These are phyloP conservation scores for Chalciporus piperatus DNA, from an alignment of 768 basidiomycete species.

Conservation along the genomic window DNA sequence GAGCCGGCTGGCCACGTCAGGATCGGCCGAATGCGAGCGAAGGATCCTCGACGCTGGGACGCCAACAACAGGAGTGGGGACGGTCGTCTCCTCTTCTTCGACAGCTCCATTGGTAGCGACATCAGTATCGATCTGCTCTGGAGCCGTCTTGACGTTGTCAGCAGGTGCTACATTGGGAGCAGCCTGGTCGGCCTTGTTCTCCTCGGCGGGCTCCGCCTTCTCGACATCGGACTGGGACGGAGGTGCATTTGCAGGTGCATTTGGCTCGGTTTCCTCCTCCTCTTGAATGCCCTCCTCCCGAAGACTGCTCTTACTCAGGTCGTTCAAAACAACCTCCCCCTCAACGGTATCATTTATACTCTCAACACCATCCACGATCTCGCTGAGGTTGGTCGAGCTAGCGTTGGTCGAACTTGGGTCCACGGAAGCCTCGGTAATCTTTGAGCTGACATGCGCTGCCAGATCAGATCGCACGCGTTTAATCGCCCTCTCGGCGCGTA, in stretches of 20 bases:
- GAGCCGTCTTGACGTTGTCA: slow-evolving; percentile 5
- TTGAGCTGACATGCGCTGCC: slow-evolving; percentile 61
- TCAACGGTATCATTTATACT: slow-evolving; percentile 28
- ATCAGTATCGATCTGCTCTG: slow-evolving; percentile 21
- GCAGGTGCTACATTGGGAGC: slow-evolving; percentile 11
- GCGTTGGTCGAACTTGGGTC: slow-evolving; percentile 20
- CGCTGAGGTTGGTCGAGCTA: slow-evolving; percentile 33
- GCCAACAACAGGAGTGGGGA: slow-evolving; percentile 40
- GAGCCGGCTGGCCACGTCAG: slow-evolving; percentile 56
- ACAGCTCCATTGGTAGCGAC: slow-evolving; percentile 18
- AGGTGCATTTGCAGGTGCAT: not conserved
- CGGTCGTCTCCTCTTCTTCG: slow-evolving; percentile 29
- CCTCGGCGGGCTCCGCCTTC: slow-evolving; percentile 16
- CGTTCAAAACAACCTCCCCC: slow-evolving; percentile 15
- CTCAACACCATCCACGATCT: slow-evolving; percentile 31
- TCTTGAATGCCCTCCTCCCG: slow-evolving; percentile 26
- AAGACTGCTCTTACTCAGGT: slow-evolving; percentile 13
- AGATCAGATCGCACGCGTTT: slow-evolving; percentile 85
- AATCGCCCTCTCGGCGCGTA: slow-evolving; percentile 82
- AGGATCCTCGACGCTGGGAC: slow-evolving; percentile 47
- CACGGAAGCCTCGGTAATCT: slow-evolving; percentile 24
- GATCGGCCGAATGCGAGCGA: slow-evolving; percentile 82
- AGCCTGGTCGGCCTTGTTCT: slow-evolving; percentile 23
- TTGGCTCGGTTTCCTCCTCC: slow-evolving; percentile 21
- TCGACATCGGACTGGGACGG: slow-evolving; percentile 6